phyloP scores from a whole-genome alignment of 192 early-diverging fungal genomes.

The Dispira simplex region DNA sequence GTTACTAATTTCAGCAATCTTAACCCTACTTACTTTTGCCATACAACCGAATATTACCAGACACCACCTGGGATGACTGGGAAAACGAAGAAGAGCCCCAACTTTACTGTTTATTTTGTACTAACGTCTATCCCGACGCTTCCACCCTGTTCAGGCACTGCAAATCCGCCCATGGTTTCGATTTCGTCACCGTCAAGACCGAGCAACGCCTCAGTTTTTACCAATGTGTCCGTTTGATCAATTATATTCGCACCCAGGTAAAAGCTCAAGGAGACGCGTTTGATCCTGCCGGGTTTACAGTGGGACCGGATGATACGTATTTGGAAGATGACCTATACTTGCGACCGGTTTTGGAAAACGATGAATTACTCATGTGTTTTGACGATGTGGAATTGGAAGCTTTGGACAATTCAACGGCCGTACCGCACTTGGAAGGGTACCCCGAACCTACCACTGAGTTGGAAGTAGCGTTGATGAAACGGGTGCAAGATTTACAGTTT shows the following conservation, averaged over 20 bases:
- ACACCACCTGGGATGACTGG: conserved; percentile 57
- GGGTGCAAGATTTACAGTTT: conserved; percentile 36
- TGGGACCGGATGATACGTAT: conserved; percentile 36
- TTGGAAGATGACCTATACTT: conserved; percentile 49
- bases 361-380: conserved; percentile 53
- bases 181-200: conserved; percentile 36
- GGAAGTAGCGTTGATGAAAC: conserved; percentile 37
- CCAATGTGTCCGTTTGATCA: conserved; percentile 40
- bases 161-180: conserved; percentile 40
- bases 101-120: conserved; percentile 59
- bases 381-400: conserved; percentile 54
- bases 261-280: conserved; percentile 16
- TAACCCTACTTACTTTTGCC: too few species aligned
- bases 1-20: too few species aligned
- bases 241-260: conserved; percentile 24
- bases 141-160: conserved; percentile 43
- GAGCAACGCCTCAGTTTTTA: conserved; percentile 66
- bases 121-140: conserved; percentile 29
- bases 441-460: conserved; percentile 23
- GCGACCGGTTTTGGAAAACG: conserved; percentile 46
- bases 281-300: conserved; percentile 13
- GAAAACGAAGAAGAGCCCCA: conserved; percentile 42
- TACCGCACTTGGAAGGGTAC: conserved; percentile 9
- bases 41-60: neutral
- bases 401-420: conserved; percentile 15